Conservation (phyloP, 108 stramenopile species). For the Skeletonema tropicum region DNA sequence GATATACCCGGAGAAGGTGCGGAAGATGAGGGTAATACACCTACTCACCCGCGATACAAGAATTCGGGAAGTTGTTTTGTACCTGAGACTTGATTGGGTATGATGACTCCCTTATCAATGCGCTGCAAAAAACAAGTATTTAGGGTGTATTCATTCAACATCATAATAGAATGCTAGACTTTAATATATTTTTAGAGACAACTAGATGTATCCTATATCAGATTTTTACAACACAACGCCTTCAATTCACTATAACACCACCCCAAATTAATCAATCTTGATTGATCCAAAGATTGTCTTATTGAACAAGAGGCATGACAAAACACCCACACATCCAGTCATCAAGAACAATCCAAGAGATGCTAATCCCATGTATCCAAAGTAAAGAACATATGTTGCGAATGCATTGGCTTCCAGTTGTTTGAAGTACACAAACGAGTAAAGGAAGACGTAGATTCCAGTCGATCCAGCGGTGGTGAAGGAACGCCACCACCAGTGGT, state of each 20-base stretch:
- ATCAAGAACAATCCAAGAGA: slow-evolving; percentile 91
- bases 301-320: slow-evolving; percentile 93
- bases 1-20: no score
- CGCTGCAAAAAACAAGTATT: no score
- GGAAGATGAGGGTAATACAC: no score
- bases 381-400: slow-evolving; percentile 96
- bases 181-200: no score
- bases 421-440: slow-evolving; percentile 94
- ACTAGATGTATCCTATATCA: neutral
- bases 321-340: slow-evolving; percentile 95
- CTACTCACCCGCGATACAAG: no score
- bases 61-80: no score
- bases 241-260: neutral
- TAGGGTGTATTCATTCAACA: neutral
- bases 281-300: slow-evolving; percentile 93
- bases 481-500: slow-evolving; percentile 99
- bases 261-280: slow-evolving; percentile 94
- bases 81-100: no score
- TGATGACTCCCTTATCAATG: neutral
- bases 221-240: neutral
- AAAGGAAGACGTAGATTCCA: slow-evolving; percentile 95
- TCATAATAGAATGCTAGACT: neutral
- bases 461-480: slow-evolving; percentile 90
- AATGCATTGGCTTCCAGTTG: slow-evolving; percentile 85
- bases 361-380: slow-evolving; percentile 97